A percentile compares a stretch with the other conserved stretches of the same genome.
These are phyloP conservation scores for Grosmannia penicillata DNA, from an alignment of 2,329 filamentous ascomycete species.

Conservation along the genomic window DNA sequence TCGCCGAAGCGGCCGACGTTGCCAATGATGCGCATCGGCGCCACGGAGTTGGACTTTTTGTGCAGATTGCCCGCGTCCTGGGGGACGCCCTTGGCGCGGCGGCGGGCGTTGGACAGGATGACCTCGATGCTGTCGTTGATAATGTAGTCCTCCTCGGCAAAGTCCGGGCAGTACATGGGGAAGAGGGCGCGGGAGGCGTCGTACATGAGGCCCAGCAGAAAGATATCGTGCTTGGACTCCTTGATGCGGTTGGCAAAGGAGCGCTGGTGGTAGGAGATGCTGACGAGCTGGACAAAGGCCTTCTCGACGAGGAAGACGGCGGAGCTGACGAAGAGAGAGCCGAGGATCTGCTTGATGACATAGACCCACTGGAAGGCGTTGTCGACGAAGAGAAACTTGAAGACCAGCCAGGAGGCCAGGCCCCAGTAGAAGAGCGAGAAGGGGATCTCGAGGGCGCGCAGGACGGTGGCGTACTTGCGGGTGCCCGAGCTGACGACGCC, in stretches of 20 bases:
- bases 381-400: constrained; percentile 36
- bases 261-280: constrained; percentile 71
- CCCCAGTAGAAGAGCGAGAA: constrained; percentile 57
- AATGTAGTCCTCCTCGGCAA: constrained; percentile 78
- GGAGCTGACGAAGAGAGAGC: constrained; percentile 51
- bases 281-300: constrained; percentile 66
- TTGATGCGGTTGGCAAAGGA: constrained; percentile 75
- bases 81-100: neutral
- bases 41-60: constrained; percentile 43
- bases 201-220: constrained; percentile 70
- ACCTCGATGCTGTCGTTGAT: constrained; percentile 76
- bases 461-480: constrained; percentile 53
- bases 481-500: constrained; percentile 56
- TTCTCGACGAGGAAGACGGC: constrained; percentile 65
- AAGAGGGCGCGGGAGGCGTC: constrained; percentile 82
- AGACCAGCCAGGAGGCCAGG: constrained; percentile 46
- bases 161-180: constrained; percentile 83
- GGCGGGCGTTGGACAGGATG: constrained; percentile 28
- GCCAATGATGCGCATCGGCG: constrained; percentile 66
- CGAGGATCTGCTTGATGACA: constrained; percentile 49
- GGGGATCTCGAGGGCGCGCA: constrained; percentile 49
- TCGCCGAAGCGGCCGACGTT: constrained; percentile 69
- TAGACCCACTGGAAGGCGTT: constrained; percentile 34
- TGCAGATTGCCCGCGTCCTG: constrained; percentile 13
- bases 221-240: constrained; percentile 75